Conservation (phyloP, 2,329 filamentous ascomycete genomes). For the Knufia fluminis region DNA sequence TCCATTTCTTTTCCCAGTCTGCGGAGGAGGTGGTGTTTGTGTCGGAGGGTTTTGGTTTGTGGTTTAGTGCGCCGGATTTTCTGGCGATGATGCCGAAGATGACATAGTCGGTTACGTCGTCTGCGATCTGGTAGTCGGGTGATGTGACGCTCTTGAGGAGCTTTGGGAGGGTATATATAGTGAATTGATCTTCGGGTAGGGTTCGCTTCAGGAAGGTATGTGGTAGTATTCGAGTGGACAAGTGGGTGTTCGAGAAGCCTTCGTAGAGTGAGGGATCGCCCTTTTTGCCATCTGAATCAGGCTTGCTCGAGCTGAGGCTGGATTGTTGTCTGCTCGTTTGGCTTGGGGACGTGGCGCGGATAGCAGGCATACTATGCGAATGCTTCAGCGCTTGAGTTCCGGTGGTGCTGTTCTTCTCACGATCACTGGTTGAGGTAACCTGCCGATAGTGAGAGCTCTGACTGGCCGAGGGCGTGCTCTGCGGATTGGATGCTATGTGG, state of each 20-base stretch:
- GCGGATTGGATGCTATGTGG: constrained; percentile 25
- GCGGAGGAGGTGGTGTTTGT: constrained; percentile 32
- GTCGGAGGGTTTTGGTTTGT: constrained; percentile 34
- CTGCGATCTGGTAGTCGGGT: constrained; percentile 69
- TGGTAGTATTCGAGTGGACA: constrained; percentile 73
- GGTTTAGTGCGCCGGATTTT: constrained; percentile 70
- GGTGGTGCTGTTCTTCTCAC: background rate
- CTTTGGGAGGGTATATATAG: constrained; percentile 59
- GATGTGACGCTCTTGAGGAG: constrained; percentile 71
- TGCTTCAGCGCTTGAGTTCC: background rate
- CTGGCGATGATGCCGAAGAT: constrained; percentile 79
- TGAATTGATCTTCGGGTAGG: constrained; percentile 65
- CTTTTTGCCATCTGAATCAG: constrained; percentile 5
- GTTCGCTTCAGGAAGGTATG: constrained; percentile 72
- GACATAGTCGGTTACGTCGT: constrained; percentile 80
- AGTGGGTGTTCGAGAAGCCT: constrained; percentile 73
- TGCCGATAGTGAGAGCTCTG: background rate
- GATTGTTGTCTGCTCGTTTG: background rate
- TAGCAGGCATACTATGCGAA: constrained; percentile 3
- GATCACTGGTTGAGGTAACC: constrained; percentile 18
- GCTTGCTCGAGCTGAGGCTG: background rate
- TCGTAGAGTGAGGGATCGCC: constrained; percentile 62
- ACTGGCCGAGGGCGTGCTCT: background rate
- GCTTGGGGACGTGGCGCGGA: background rate
- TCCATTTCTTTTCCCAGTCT: constrained; percentile 36